Evolutionary conservation across 2,329 filamentous ascomycete species (phyloP), one percentile per base, ranked within the genome.

Genomic region (Phaeosphaeria sp.): DNA sequence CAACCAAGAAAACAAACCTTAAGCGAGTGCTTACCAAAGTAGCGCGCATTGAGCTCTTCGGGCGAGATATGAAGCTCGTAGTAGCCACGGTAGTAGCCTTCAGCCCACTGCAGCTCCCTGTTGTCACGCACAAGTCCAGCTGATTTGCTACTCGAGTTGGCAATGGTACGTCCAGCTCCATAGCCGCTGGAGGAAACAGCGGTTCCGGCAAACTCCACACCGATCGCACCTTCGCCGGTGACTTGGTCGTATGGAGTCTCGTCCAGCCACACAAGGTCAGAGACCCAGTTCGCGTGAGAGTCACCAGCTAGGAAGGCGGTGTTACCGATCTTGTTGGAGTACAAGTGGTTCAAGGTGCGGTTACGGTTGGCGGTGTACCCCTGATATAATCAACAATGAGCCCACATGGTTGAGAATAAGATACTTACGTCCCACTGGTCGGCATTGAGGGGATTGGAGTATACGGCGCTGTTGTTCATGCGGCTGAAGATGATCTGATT

Each of bases 261-360:
- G 36, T 77, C 78, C 1, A 68, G 61, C 80, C 79, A 82, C 15
- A 78, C 76, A 7, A 81, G 74, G 53, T 82, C 72, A 7, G 69
- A 73, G 1, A 76, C 73, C 78, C 89, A 91, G 60, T 85, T 86
- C 30, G 83, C 83, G 67, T 92, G 90, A 27, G 82, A 85, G 72
- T 92, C 89, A 6, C 90, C 90, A 0, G 89, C 83, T 17, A 92
- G 82, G 65, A 92, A 86, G 57, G 91, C 84, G 65, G 88, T 91
- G 77, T 92, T 91, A 56, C 79, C 79, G 60, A 92, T 91, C 8
- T 86, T 79, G 71, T 91, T 86, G 33, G 86, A 79, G 65, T 88
- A 89, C 13, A 92, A 77, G 56, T 86, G 85, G 64, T 87, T 77
- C 11, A 91, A 79, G 0, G 89, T 92, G 21, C 89, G 82, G 78